Conservation (phyloP, 164 flowering plant species). For the Magnolia sinica region DNA sequence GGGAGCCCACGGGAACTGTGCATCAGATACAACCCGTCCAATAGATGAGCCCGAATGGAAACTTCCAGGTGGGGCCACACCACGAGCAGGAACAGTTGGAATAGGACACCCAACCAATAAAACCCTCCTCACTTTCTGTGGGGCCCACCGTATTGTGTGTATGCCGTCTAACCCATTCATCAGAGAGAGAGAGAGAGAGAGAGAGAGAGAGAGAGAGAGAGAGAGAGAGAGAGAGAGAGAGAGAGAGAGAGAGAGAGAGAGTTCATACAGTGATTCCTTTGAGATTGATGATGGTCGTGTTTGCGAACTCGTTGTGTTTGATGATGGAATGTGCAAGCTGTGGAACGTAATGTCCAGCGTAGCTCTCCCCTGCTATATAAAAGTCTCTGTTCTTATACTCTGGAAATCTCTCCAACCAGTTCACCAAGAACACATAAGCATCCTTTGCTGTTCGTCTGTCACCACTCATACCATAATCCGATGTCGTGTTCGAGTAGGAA, state of each 20-base stretch:
- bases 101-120: too few relatives aligned
- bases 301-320: conserved; percentile 33
- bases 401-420: conserved; percentile 91
- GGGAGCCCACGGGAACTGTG: too few relatives aligned
- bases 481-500: conserved; percentile 56
- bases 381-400: conserved; percentile 84
- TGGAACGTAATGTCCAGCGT: conserved; percentile 84
- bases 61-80: too few relatives aligned
- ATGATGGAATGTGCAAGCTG: conserved; percentile 64
- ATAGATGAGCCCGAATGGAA: too few relatives aligned
- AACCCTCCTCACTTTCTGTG: too few relatives aligned
- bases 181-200: not conserved
- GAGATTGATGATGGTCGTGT: conserved; percentile 41
- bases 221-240: too few relatives aligned
- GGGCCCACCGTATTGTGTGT: too few relatives aligned
- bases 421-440: conserved; percentile 69
- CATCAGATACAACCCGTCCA: too few relatives aligned
- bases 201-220: conserved; percentile 5
- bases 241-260: too few relatives aligned
- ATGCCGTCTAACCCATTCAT: too few relatives aligned
- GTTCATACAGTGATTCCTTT: conserved; percentile 43
- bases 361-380: conserved; percentile 95
- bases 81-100: too few relatives aligned
- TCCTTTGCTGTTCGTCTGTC: conserved; percentile 80
- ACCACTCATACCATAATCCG: conserved; percentile 38